phyloP scores from a whole-genome alignment of 202 grass and related monocot species.

The Bolboschoenoplectus hybrid region DNA sequence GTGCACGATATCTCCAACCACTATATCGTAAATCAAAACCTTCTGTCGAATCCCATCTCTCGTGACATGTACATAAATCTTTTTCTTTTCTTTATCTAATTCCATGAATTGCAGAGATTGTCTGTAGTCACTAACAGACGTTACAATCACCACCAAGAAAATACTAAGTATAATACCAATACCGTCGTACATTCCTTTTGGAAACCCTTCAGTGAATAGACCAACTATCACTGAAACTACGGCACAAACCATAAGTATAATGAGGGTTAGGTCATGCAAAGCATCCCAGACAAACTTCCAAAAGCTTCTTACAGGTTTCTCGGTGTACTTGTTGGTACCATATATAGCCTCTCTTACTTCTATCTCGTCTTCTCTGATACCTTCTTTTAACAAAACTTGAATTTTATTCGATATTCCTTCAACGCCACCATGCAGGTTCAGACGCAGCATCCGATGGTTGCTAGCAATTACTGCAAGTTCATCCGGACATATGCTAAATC shows the following conservation, averaged over 20 bases:
- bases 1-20: conserved; percentile 90
- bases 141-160: conserved; percentile 85
- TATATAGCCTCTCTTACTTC: conserved; percentile 58
- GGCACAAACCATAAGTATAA: conserved; percentile 74
- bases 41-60: conserved; percentile 67
- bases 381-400: conserved; percentile 56
- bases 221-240: conserved; percentile 73
- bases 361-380: conserved; percentile 54
- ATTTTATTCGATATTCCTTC: conserved; percentile 78
- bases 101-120: conserved; percentile 86
- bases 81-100: conserved; percentile 84
- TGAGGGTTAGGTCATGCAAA: conserved; percentile 84
- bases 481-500: conserved; percentile 78
- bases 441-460: conserved; percentile 37
- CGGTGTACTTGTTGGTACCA: conserved; percentile 61
- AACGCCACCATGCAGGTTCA: conserved; percentile 60
- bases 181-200: conserved; percentile 85
- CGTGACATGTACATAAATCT: conserved; percentile 71
- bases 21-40: conserved; percentile 73
- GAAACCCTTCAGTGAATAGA: conserved; percentile 78
- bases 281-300: conserved; percentile 95
- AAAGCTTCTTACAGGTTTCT: conserved; percentile 79
- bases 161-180: conserved; percentile 87
- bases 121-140: conserved; percentile 85
- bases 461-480: conserved; percentile 72